Percentiles rank a stretch among this genome's conserved stretches.
Conservation (phyloP, 2,329 filamentous ascomycete genomes). For the Metarhizium sp. region DNA sequence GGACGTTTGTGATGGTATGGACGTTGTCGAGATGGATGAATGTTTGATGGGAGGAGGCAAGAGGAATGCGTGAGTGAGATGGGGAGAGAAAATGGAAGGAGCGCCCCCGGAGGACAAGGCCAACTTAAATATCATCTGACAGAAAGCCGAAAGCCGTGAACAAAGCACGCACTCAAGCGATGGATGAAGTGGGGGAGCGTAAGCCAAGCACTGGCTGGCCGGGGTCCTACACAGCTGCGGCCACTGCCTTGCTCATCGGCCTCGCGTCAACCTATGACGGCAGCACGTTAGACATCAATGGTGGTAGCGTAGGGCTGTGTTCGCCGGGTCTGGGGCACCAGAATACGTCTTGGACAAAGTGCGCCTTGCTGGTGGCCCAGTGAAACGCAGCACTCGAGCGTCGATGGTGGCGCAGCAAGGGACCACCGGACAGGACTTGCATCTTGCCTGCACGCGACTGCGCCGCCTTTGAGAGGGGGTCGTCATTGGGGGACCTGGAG, state of each 20-base stretch:
- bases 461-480: neutral
- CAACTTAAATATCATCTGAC: neutral
- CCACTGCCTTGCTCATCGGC: neutral
- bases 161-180: neutral
- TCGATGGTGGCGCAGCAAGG: constrained; percentile 2
- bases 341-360: neutral
- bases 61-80: neutral
- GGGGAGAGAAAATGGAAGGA: neutral
- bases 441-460: neutral
- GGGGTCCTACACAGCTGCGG: neutral
- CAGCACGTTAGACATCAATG: neutral
- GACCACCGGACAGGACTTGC: neutral
- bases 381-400: neutral
- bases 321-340: too few species aligned
- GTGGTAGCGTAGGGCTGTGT: too few species aligned
- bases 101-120: neutral
- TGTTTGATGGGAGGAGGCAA: neutral
- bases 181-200: neutral
- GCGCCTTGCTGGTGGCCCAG: neutral
- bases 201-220: neutral
- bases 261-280: neutral
- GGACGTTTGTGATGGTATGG: neutral
- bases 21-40: neutral
- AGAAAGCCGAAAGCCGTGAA: neutral
- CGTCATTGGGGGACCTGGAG: too few species aligned